phyloP scores from a whole-genome alignment of 2,329 filamentous ascomycete species.

The Nemania bipapillata region DNA sequence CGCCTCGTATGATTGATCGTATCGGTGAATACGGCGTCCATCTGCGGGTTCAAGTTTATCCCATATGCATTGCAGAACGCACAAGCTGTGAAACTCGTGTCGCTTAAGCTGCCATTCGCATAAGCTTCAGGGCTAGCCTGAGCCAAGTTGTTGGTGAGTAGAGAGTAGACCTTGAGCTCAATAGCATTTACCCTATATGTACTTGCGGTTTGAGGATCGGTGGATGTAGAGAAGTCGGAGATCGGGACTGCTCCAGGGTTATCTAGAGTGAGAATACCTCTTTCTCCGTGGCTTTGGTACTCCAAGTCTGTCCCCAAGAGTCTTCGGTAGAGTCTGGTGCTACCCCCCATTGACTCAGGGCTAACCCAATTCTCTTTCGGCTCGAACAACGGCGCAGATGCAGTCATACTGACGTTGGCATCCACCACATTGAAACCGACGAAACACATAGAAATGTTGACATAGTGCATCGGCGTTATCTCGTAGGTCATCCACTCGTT shows the following conservation, averaged over 20 bases:
- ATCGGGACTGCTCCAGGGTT: not conserved
- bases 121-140: not conserved
- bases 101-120: not conserved
- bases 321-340: not conserved
- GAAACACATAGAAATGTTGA: slow-evolving; percentile 15
- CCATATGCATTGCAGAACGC: not conserved
- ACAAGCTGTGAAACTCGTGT: not conserved
- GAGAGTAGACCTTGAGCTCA: not conserved
- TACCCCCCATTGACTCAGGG: not conserved
- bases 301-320: slow-evolving; percentile 5
- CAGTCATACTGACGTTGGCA: slow-evolving; percentile 2
- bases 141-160: not conserved
- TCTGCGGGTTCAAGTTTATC: not conserved
- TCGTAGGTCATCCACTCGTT: slow-evolving; percentile 4
- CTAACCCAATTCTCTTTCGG: not conserved
- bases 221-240: not conserved
- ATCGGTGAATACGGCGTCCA: not conserved
- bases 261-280: slow-evolving; percentile 11
- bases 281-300: not conserved
- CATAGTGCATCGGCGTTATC: not conserved
- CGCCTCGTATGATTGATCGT: not conserved
- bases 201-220: too few relatives aligned
- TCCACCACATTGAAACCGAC: not conserved
- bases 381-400: not conserved
- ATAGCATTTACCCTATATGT: too few relatives aligned